These are phyloP conservation scores for Helicocarpus griseus DNA, from an alignment of 2,329 filamentous ascomycete genomes.

Conservation along the genomic window DNA sequence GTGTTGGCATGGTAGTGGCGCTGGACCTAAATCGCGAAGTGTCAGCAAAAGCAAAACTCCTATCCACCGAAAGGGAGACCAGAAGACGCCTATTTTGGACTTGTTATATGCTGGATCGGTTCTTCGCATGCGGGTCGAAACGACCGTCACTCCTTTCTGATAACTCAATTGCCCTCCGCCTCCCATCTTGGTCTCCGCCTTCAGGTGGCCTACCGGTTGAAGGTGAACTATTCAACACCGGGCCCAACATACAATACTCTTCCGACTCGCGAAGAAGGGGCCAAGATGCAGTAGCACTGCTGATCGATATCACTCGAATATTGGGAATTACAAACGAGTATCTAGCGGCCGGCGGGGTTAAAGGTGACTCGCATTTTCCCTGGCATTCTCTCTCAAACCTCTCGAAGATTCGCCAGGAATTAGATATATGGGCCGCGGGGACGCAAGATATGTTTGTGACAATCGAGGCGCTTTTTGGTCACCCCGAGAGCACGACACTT, in stretches of 20 bases:
- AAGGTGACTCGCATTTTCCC: slow-evolving; percentile 81
- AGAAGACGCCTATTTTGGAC: slow-evolving; percentile 79
- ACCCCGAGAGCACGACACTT: slow-evolving; percentile 66
- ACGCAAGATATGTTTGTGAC: slow-evolving; percentile 71
- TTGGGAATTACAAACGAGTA: slow-evolving; percentile 77
- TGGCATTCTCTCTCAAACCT: slow-evolving; percentile 81
- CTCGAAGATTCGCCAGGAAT: slow-evolving; percentile 74
- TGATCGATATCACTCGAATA: slow-evolving; percentile 76
- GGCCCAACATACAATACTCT: slow-evolving; percentile 66
- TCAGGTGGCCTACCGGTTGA: slow-evolving; percentile 55
- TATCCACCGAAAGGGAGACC: slow-evolving; percentile 62
- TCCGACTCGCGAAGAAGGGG: slow-evolving; percentile 58
- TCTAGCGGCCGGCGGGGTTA: slow-evolving; percentile 73
- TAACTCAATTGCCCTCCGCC: slow-evolving; percentile 61
- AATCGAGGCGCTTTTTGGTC: slow-evolving; percentile 64
- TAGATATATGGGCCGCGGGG: slow-evolving; percentile 76
- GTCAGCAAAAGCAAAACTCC: slow-evolving; percentile 51
- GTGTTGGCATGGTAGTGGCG: slow-evolving; percentile 73
- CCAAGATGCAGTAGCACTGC: slow-evolving; percentile 67
- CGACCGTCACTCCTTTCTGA: slow-evolving; percentile 72
- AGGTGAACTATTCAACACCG: slow-evolving; percentile 71
- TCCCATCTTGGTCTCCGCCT: slow-evolving; percentile 64
- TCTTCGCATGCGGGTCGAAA: slow-evolving; percentile 70
- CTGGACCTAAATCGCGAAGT: slow-evolving; percentile 72
- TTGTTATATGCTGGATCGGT: slow-evolving; percentile 79